Percentiles rank a stretch among this genome's conserved stretches.
These are phyloP conservation scores for Barnettozyma sucrosica DNA, from an alignment of 805 yeast species.

Conservation along the genomic window DNA sequence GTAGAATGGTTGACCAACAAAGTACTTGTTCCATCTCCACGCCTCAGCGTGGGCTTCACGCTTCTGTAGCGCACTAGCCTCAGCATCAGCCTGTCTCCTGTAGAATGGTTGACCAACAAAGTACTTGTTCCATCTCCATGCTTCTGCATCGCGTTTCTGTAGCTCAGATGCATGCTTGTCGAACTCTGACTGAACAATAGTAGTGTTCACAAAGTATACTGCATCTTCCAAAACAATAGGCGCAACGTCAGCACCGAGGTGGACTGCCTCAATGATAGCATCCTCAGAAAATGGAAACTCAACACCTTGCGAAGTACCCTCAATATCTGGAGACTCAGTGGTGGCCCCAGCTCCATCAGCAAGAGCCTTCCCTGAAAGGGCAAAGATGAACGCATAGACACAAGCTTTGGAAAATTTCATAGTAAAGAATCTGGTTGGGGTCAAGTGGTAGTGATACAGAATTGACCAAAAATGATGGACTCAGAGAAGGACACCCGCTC, in stretches of 20 bases:
- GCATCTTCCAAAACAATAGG: slow-evolving; percentile 23
- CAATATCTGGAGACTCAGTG: slow-evolving; percentile 12
- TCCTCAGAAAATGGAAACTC: slow-evolving; percentile 25
- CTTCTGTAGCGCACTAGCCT: slow-evolving; percentile 18
- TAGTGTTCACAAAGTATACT: slow-evolving; percentile 24
- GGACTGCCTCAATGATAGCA: slow-evolving; percentile 24
- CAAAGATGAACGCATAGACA: slow-evolving; percentile 6
- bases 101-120: slow-evolving; percentile 18
- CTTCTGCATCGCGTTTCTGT: slow-evolving; percentile 20
- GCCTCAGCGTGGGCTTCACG: too few species aligned
- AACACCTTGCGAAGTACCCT: slow-evolving; percentile 14
- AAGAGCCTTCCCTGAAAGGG: slow-evolving; percentile 10
- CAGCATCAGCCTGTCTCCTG: slow-evolving; percentile 16
- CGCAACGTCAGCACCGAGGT: slow-evolving; percentile 14
- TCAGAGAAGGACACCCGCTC: not conserved
- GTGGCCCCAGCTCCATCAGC: slow-evolving; percentile 6
- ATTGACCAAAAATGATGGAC: not conserved
- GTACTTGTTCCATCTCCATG: slow-evolving; percentile 19
- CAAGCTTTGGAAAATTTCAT: slow-evolving; percentile 15
- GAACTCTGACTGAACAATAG: slow-evolving; percentile 18
- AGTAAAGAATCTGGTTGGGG: too few species aligned
- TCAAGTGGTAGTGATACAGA: not conserved
- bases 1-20: slow-evolving; percentile 18
- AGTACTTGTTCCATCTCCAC: slow-evolving; percentile 8
- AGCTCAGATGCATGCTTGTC: slow-evolving; percentile 10